Evolutionary conservation across 2,329 filamentous ascomycete genomes (phyloP), one percentile per base, ranked within the genome.

Genomic region (Aspergillus persii): DNA sequence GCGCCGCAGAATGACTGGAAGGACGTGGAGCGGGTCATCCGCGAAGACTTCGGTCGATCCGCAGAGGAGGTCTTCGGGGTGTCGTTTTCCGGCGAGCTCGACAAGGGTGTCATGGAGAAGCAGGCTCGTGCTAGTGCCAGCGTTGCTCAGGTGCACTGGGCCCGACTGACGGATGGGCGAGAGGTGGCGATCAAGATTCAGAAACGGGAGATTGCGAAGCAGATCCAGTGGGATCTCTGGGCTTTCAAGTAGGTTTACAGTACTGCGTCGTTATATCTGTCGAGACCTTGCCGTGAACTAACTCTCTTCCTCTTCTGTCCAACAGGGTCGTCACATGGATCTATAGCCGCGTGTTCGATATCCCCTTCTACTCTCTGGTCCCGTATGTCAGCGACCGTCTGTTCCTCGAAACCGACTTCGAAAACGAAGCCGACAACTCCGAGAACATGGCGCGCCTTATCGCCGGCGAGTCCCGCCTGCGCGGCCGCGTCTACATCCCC

Each of bases 141-240:
- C 74, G 94, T 99, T 8, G 95, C 95, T 1, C 95, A 98, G 77
- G 95, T 99, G 2, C 95, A 98, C 74, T 97, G 94, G 92, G 95
- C 95, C 7, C 82, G 89, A 61, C 76, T 98, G 58, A 78, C 86
- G 3, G 94, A 98, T 77, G 95, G 95, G 0, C 83, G 92, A 51
- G 93, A 97, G 79, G 90, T 98, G 26, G 95, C 95, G 2, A 85
- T 99, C 72, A 99, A 99, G 80, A 88, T 99, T 4, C 95, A 99
- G 80, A 99, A 98, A 80, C 85, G 89, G 53, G 94, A 97, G 81
- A 98, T 99, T 72, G 87, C 86, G 23, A 87, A 89, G 71, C 95
- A 98, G 78, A 90, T 97, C 41, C 87, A 88, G 4, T 96, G 92
- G 92, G 95, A 99, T 81, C 75, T 99, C 54, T 97, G 92, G 92